phyloP scores from a whole-genome alignment of 257 asterid species.

The Cruciata laevipes region DNA sequence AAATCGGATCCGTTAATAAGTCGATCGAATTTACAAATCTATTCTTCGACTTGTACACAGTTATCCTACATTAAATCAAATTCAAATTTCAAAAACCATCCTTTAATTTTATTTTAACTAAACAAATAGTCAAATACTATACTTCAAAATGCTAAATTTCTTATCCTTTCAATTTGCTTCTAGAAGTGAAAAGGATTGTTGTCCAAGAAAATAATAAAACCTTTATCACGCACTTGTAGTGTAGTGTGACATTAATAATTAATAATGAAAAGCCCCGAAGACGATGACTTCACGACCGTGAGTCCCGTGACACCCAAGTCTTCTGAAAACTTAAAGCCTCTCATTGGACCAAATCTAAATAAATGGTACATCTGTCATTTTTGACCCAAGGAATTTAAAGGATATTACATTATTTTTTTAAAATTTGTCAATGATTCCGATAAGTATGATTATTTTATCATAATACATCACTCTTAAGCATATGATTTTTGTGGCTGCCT shows the following conservation, averaged over 20 bases:
- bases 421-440: background rate
- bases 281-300: background rate
- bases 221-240: background rate
- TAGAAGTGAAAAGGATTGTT: background rate
- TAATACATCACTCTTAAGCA: background rate
- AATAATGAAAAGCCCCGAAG: background rate
- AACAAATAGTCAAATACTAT: too few species aligned
- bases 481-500: background rate
- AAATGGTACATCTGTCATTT: background rate
- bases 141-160: background rate
- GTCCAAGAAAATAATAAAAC: background rate
- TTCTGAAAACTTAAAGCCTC: background rate
- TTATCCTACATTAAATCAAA: too few species aligned
- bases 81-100: too few species aligned
- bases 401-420: background rate
- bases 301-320: background rate
- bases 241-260: too few species aligned
- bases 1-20: too few species aligned
- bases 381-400: background rate
- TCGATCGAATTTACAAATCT: too few species aligned
- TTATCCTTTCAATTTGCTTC: background rate
- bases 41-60: too few species aligned
- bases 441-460: background rate
- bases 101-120: too few species aligned
- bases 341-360: background rate